Percentiles rank a stretch among this genome's conserved stretches.
phyloP scores from a whole-genome alignment of 345 rosid genomes.

The Corchorus olitorius region DNA sequence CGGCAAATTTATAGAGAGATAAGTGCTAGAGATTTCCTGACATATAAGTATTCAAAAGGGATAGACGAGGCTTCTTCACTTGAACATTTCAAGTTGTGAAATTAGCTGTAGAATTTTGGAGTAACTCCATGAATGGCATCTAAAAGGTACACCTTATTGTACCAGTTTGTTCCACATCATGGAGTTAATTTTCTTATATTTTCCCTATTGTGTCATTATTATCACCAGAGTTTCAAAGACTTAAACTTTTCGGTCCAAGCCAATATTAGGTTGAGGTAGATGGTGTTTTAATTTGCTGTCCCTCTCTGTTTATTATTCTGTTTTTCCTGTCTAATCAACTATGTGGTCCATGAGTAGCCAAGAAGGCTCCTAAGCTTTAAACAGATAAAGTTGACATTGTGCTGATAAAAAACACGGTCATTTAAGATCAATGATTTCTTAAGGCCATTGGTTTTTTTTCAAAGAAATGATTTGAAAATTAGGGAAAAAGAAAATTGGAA shows the following conservation, averaged over 20 bases:
- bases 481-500: background rate
- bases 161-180: background rate
- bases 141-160: background rate
- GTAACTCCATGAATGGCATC: background rate
- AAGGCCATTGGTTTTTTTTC: background rate
- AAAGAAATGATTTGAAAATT: background rate
- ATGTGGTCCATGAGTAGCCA: background rate
- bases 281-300: no score
- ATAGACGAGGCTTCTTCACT: conserved; percentile 20
- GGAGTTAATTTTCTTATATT: background rate
- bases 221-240: background rate
- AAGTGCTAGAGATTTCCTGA: conserved; percentile 21
- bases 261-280: no score
- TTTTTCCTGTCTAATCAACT: background rate
- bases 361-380: background rate
- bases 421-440: background rate
- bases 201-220: background rate
- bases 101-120: background rate
- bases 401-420: background rate
- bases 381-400: no score
- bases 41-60: conserved; percentile 19
- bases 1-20: conserved; percentile 32
- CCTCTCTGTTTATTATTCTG: background rate
- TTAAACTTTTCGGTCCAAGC: no score
- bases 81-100: conserved; percentile 22